Conservation (phyloP, 139 green algal genomes). For the Nannochloris sp. region DNA sequence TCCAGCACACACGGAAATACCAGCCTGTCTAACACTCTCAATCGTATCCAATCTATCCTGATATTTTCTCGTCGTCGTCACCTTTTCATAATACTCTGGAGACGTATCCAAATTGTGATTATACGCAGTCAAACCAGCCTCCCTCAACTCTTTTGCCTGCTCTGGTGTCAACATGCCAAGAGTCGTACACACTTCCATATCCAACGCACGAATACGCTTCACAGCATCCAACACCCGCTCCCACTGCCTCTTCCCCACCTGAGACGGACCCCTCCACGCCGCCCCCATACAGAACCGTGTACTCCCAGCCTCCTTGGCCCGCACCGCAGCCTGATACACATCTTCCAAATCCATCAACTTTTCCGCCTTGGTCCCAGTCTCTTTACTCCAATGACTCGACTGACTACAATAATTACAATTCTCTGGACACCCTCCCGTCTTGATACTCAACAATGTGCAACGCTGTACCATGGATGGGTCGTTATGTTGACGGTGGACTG, state of each 20-base stretch:
- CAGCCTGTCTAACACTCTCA: conserved; percentile 72
- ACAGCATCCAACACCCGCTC: conserved; percentile 90
- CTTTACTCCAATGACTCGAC: conserved; percentile 69
- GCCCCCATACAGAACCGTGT: conserved; percentile 99
- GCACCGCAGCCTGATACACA: conserved; percentile 77
- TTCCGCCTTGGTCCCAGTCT: conserved; percentile 80
- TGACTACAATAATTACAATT: conserved; percentile 94
- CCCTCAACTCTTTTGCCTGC: conserved; percentile 72
- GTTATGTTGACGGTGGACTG: conserved; percentile 83
- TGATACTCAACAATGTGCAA: conserved; percentile 96
- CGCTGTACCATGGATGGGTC: conserved; percentile 87
- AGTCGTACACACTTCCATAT: conserved; percentile 87
- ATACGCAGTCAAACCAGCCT: conserved; percentile 95
- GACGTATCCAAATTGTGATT: conserved; percentile 99
- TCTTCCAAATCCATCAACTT: conserved; percentile 88
- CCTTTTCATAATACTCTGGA: conserved; percentile 87
- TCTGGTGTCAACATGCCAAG: conserved; percentile 65
- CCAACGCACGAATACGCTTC: conserved; percentile 54
- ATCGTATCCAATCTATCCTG: conserved; percentile 87
- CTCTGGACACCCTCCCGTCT: conserved; percentile 97
- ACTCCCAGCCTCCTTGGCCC: conserved; percentile 81
- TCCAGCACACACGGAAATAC: conserved; percentile 92
- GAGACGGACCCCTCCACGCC: conserved; percentile 85
- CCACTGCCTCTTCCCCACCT: conserved; percentile 80
- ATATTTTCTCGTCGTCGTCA: conserved; percentile 89